phyloP scores from a whole-genome alignment of 164 flowering plant genomes.

The Magnolia kwangsiensis region DNA sequence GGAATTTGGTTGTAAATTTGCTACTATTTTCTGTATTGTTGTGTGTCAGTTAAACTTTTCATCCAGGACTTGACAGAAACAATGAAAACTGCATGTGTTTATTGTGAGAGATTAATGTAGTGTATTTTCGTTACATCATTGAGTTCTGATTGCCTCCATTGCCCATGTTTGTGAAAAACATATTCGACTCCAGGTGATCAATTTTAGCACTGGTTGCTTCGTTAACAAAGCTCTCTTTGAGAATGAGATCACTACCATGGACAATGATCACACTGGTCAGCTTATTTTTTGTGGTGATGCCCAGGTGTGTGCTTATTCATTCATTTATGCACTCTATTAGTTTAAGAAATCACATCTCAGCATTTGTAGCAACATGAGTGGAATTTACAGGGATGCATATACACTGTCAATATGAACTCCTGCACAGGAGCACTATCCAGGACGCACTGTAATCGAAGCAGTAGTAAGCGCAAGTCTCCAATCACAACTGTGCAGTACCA shows the following conservation, averaged over 20 bases:
- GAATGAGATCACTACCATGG: constrained; percentile 73
- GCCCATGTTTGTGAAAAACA: background rate
- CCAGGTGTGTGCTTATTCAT: constrained; percentile 41
- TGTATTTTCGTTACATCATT: background rate
- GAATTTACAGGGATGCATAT: constrained; percentile 53
- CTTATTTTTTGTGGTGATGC: constrained; percentile 90
- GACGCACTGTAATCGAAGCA: no score
- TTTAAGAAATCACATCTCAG: constrained; percentile 2
- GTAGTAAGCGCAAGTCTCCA: constrained; percentile 25
- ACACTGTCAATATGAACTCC: no score
- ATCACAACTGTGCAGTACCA: constrained; percentile 86
- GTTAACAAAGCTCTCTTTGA: constrained; percentile 54
- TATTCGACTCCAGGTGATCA: constrained; percentile 57
- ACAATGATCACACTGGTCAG: constrained; percentile 95
- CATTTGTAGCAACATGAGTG: constrained; percentile 3
- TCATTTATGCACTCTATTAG: background rate
- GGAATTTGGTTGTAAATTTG: background rate
- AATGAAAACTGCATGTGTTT: background rate
- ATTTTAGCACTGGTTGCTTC: constrained; percentile 90
- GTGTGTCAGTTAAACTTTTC: background rate
- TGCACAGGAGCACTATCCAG: no score
- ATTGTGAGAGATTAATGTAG: background rate
- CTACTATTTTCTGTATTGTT: background rate
- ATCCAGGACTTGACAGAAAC: background rate
- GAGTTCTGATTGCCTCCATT: background rate